Evolutionary conservation across 208 protist species (phyloP).

Genomic region (Giardia duodenalis): DNA sequence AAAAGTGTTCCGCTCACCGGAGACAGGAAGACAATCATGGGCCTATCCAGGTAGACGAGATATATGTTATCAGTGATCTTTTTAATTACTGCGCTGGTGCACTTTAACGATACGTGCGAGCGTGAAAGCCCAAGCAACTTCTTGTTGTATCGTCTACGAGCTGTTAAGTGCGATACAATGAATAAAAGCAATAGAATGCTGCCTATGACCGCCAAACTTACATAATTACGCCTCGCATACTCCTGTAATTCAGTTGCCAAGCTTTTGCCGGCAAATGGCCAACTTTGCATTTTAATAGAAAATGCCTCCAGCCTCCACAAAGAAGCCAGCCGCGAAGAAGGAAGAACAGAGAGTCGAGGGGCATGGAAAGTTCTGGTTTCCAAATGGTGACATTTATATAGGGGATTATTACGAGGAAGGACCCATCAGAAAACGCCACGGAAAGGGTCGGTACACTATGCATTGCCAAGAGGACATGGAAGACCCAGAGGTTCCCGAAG

Average conservation of each 20-base stretch:
- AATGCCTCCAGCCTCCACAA: background rate
- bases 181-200: background rate
- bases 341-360: background rate
- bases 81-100: background rate
- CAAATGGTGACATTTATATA: background rate
- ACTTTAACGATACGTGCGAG: background rate
- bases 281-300: too few relatives aligned
- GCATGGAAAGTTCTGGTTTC: background rate
- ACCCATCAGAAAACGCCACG: background rate
- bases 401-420: background rate
- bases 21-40: slow-evolving; percentile 7
- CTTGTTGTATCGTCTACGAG: background rate
- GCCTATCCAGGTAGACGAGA: background rate
- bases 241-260: too few relatives aligned
- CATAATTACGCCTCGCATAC: too few relatives aligned
- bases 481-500: background rate
- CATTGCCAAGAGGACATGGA: background rate
- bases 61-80: background rate
- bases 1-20: background rate
- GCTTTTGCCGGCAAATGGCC: too few relatives aligned
- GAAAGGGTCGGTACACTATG: background rate
- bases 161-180: background rate
- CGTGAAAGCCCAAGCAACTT: background rate
- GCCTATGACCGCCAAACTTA: too few relatives aligned
- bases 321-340: background rate